These are phyloP conservation scores for Moesziomyces sp. DNA, from an alignment of 1,284 basidiomycete species.

Conservation along the genomic window DNA sequence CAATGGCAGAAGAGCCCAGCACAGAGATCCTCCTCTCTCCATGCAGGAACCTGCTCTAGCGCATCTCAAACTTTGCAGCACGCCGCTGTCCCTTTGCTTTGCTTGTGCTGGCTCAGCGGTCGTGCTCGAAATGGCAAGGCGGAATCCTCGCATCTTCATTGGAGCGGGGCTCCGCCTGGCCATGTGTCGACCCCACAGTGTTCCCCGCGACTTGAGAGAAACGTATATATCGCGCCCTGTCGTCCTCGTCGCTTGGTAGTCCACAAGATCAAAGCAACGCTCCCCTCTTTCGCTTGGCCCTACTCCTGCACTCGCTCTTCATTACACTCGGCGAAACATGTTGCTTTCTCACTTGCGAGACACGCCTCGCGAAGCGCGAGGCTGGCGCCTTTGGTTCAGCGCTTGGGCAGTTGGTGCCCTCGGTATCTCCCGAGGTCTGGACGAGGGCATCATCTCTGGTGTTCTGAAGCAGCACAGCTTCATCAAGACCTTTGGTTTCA, in stretches of 20 bases:
- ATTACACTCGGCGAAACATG: conserved; percentile 7
- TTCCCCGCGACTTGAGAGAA: background rate
- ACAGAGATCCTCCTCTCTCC: background rate
- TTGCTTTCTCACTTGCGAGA: conserved; percentile 42
- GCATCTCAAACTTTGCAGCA: background rate
- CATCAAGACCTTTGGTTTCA: conserved; percentile 40
- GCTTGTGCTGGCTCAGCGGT: background rate
- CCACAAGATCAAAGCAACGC: background rate
- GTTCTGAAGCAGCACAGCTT: conserved; percentile 43
- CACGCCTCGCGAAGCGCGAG: conserved; percentile 41
- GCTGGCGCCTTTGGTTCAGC: conserved; percentile 43
- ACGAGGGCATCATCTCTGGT: conserved; percentile 53
- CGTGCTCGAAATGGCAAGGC: background rate
- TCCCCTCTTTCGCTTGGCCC: no score
- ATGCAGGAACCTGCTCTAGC: background rate
- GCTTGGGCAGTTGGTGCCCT: conserved; percentile 46
- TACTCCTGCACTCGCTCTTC: background rate
- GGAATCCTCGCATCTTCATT: background rate
- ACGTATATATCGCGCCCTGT: background rate
- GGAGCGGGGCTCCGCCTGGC: background rate
- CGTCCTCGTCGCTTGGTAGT: background rate
- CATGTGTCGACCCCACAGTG: background rate
- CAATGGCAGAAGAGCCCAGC: no score
- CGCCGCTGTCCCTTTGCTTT: background rate
- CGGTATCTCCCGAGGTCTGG: conserved; percentile 51